Percentiles rank a stretch among this genome's conserved stretches.
Conservation (phyloP, 2,329 filamentous ascomycete genomes). For the Sphaerulina musiva region DNA sequence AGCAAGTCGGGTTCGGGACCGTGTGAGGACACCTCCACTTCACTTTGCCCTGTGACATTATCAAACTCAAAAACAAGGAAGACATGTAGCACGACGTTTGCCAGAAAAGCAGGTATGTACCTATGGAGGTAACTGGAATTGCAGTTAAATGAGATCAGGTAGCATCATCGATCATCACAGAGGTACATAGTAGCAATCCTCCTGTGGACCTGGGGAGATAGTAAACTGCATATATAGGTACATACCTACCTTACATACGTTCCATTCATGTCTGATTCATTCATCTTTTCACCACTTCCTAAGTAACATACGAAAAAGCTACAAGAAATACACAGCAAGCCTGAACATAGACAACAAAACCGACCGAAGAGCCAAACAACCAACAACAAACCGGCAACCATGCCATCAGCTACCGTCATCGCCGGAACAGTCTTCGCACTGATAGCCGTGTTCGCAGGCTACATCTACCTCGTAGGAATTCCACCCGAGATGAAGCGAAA, state of each 20-base stretch:
- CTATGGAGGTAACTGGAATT: background rate
- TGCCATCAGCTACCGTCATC: conserved; percentile 25
- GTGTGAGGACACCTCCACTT: background rate
- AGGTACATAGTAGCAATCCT: background rate
- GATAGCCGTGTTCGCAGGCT: conserved; percentile 34
- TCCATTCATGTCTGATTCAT: no score
- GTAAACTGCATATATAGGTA: no score
- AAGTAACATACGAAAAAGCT: no score
- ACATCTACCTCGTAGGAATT: conserved; percentile 45
- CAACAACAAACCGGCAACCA: conserved; percentile 7
- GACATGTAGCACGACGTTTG: background rate
- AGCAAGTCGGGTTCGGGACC: no score
- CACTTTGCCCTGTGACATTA: background rate
- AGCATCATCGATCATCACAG: background rate
- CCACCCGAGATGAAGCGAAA: conserved; percentile 43
- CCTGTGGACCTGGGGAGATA: no score
- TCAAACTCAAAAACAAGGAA: conserved; percentile 6
- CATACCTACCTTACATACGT: no score
- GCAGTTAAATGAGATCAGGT: background rate
- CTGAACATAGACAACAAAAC: no score
- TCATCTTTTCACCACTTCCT: no score
- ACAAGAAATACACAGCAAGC: no score
- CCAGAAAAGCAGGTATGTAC: background rate
- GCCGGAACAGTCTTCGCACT: conserved; percentile 31
- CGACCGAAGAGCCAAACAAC: no score